Evolutionary conservation across 1,139 yeast species (phyloP), one percentile per base, ranked within the genome.

Genomic region (Zygotorulaspora mrakii): DNA sequence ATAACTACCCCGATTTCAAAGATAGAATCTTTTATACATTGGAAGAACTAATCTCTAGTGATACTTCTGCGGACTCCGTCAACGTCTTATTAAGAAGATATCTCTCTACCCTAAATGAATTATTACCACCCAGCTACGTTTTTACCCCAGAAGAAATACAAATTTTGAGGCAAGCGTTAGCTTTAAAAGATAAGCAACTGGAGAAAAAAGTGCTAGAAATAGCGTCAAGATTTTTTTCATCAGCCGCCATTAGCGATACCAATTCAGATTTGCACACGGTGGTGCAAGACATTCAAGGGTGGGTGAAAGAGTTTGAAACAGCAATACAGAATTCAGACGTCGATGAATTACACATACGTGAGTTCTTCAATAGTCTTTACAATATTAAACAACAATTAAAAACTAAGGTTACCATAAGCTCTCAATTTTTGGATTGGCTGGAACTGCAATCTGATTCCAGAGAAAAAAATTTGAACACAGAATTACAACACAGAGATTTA

Each of bases 351-450:
- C 74, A 75, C 40, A 55, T 72, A 37, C 68, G 72, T 42, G 46
- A 60, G 2, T 67, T 69, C 37, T 76, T 76, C 55, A 62, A 65
- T 27, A 65, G 68, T 35, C 58, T 78, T 42, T 69, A 68, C 31
- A 64, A 68, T 11, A 47, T 67, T 30, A 68, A 67, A 45, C 37
- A 45, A 12, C 33, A 41, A 1, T 47, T 41, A 26, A 43, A 55
- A 10, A 46, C 39, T 11, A 40, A 49, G 1, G 49, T 61, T 30
- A 61, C 63, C 25, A 54, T 66, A 0, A 57, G 54, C 11, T 37
- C 54, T 1, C 48, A 49, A 1, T 73, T 85, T 50, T 50, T 85
- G 38, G 62, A 71, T 25, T 86, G 95, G 95, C 62, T 86, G 34
- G 71, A 78, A 12, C 55, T 63, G 32, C 76, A 80, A 50, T 69